A percentile compares a stretch with the other conserved stretches of the same genome.
Evolutionary conservation across 129 eudicot genomes (phyloP).

Genomic region (Oenanthe sinensis): DNA sequence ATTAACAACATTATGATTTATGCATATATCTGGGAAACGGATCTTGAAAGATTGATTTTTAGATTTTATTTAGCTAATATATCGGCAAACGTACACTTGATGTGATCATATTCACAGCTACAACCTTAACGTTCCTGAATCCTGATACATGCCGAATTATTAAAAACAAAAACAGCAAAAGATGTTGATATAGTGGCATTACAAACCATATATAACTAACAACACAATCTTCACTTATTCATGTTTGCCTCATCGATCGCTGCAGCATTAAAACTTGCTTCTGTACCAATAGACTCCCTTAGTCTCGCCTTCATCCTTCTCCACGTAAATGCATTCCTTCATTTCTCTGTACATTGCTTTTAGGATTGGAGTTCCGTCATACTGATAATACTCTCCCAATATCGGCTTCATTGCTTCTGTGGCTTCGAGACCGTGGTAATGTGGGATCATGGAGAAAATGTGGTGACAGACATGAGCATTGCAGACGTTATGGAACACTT

Average conservation of each 20-base stretch:
- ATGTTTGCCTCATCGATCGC: background rate
- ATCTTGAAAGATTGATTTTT: too few species aligned
- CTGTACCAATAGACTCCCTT: slow-evolving; percentile 4
- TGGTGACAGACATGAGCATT: slow-evolving; percentile 7
- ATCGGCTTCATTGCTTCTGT: slow-evolving; percentile 1
- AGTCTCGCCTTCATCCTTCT: slow-evolving; percentile 4
- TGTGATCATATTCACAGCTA: background rate
- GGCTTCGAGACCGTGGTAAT: slow-evolving; percentile 2
- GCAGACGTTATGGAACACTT: slow-evolving; percentile 8
- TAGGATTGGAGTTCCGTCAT: slow-evolving; percentile 3
- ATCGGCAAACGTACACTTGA: background rate
- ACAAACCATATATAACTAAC: background rate
- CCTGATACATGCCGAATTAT: background rate
- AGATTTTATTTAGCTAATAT: background rate
- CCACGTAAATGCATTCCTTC: slow-evolving; percentile 10
- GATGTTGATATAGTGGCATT: background rate
- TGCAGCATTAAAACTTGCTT: background rate
- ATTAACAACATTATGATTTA: too few species aligned
- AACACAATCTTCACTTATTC: background rate
- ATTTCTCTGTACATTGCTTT: slow-evolving; percentile 8
- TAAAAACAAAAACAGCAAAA: background rate
- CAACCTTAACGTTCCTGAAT: background rate
- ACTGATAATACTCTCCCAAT: background rate
- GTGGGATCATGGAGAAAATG: slow-evolving; percentile 4
- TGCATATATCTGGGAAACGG: background rate